These are phyloP conservation scores for Leccinum subrobustum DNA, from an alignment of 1,284 basidiomycete genomes.

Conservation along the genomic window DNA sequence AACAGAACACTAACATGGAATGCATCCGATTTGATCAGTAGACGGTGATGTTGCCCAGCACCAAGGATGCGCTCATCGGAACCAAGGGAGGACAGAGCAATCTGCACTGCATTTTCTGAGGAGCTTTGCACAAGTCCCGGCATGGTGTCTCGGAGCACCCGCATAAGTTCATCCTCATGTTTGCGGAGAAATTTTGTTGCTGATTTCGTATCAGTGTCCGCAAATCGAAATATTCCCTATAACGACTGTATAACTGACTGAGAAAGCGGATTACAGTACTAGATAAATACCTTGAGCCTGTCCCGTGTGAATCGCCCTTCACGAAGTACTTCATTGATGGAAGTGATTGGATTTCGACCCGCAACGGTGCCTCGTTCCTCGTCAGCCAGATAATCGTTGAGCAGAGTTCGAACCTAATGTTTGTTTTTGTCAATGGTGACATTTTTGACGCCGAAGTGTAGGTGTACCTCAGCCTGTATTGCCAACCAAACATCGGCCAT, in stretches of 20 bases:
- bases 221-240: constrained; percentile 87
- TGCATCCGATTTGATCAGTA: constrained; percentile 87
- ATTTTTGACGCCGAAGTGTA: not conserved
- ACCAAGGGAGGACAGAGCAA: constrained; percentile 56
- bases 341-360: constrained; percentile 83
- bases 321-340: constrained; percentile 93
- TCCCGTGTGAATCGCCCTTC: constrained; percentile 79
- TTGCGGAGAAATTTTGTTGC: constrained; percentile 66
- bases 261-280: not conserved
- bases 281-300: constrained; percentile 63
- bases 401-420: constrained; percentile 74
- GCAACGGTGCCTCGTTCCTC: constrained; percentile 78
- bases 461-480: constrained; percentile 81
- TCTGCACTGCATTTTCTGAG: constrained; percentile 60
- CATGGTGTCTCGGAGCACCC: constrained; percentile 85
- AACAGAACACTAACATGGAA: constrained; percentile 96
- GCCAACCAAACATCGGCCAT: constrained; percentile 89
- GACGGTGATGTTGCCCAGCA: constrained; percentile 76
- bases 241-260: constrained; percentile 7
- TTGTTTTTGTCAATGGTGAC: constrained; percentile 4
- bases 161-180: constrained; percentile 86
- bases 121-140: constrained; percentile 86
- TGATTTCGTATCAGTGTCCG: constrained; percentile 80
- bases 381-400: constrained; percentile 90
- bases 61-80: constrained; percentile 73